Evolutionary conservation across 129 eudicot genomes (phyloP).

Genomic region (Silybum marianum): DNA sequence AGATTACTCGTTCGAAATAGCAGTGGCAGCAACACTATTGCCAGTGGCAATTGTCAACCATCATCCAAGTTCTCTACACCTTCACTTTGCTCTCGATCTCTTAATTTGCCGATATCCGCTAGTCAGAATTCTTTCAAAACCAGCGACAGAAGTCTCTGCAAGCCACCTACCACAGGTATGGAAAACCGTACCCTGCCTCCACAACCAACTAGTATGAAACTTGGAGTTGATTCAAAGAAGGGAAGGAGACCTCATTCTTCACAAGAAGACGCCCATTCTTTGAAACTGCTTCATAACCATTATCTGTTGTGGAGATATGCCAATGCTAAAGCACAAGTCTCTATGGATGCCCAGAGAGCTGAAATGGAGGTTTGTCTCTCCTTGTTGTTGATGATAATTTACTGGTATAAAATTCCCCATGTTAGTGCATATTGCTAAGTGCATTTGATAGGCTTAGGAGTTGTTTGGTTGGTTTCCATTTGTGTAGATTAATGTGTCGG

Average conservation of each 20-base stretch:
- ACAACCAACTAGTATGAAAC: conserved; percentile 45
- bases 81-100: conserved; percentile 67
- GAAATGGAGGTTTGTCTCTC: conserved; percentile 69
- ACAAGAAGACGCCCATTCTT: conserved; percentile 60
- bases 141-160: neutral
- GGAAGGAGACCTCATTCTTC: conserved; percentile 51
- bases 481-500: too few species aligned
- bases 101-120: conserved; percentile 43
- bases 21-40: conserved; percentile 2
- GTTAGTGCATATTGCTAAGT: neutral
- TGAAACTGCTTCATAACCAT: conserved; percentile 71
- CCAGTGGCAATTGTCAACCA: conserved; percentile 6
- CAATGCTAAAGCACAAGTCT: conserved; percentile 78
- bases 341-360: conserved; percentile 51
- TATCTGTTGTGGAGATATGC: conserved; percentile 73
- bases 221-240: conserved; percentile 50
- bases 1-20: conserved; percentile 41
- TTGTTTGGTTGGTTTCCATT: too few species aligned
- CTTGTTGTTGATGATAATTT: neutral
- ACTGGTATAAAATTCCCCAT: neutral
- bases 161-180: conserved; percentile 8
- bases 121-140: conserved; percentile 21
- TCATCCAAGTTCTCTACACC: conserved; percentile 31
- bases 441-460: neutral
- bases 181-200: conserved; percentile 61